A percentile compares a stretch with the other conserved stretches of the same genome.
phyloP scores from a whole-genome alignment of 768 basidiomycete genomes.

The Pleurotus eryngii region DNA sequence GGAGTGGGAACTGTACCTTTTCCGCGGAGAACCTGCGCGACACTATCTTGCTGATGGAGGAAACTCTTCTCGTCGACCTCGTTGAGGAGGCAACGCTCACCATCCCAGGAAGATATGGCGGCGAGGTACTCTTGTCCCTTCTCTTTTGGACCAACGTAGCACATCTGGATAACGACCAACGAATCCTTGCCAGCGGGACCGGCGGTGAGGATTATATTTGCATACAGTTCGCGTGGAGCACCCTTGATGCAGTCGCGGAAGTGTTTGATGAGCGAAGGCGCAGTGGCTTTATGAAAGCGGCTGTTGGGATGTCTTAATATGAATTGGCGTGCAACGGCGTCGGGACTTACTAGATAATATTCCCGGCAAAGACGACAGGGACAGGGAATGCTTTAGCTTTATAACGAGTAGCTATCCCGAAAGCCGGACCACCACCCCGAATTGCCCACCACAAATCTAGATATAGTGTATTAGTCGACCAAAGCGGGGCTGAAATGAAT shows the following conservation, averaged over 20 bases:
- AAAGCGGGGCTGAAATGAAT: not conserved
- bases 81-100: constrained; percentile 80
- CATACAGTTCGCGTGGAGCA: constrained; percentile 83
- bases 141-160: constrained; percentile 76
- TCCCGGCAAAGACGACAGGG: constrained; percentile 89
- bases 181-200: constrained; percentile 83
- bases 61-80: constrained; percentile 91
- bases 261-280: constrained; percentile 85
- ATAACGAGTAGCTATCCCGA: constrained; percentile 88
- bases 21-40: constrained; percentile 85
- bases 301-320: constrained; percentile 31
- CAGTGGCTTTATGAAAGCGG: constrained; percentile 83
- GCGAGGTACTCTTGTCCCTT: constrained; percentile 76
- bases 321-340: too few species aligned
- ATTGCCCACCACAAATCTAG: constrained; percentile 87
- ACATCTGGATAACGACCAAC: constrained; percentile 88
- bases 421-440: constrained; percentile 76
- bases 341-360: constrained; percentile 78
- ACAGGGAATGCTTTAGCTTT: constrained; percentile 87
- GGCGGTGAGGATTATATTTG: constrained; percentile 87
- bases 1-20: constrained; percentile 47
- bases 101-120: constrained; percentile 85
- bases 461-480: not conserved
- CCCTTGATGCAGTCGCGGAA: constrained; percentile 92
- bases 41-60: constrained; percentile 85